A percentile compares a stretch with the other conserved stretches of the same genome.
Evolutionary conservation across 2,329 filamentous ascomycete genomes (phyloP).

Genomic region (Arthrinium phaeospermum): DNA sequence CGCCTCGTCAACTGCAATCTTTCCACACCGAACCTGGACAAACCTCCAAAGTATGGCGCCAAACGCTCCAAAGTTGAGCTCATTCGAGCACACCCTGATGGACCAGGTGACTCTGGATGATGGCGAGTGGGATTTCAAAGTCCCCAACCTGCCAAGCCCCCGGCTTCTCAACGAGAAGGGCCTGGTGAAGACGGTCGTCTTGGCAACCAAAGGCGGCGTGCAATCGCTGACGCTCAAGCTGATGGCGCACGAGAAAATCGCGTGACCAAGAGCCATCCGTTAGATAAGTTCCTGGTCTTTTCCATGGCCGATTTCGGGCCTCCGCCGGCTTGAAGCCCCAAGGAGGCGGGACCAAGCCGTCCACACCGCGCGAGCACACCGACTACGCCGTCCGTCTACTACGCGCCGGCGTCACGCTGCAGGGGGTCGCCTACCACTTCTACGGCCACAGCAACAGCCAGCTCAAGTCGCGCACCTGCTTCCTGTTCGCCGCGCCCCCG

Average conservation of each 20-base stretch:
- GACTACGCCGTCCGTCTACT: conserved; percentile 45
- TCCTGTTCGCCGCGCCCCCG: conserved; percentile 42
- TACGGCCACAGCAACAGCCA: conserved; percentile 51
- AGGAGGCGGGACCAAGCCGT: conserved; percentile 28
- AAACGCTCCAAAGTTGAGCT: not conserved
- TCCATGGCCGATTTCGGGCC: conserved; percentile 43
- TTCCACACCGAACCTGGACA: not conserved
- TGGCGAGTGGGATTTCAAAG: conserved; percentile 34
- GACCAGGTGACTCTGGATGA: conserved; percentile 32
- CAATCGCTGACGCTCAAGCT: conserved; percentile 37
- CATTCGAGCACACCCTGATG: conserved; percentile 31
- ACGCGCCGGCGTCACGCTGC: conserved; percentile 39
- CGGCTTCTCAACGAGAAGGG: conserved; percentile 25
- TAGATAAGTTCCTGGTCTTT: conserved; percentile 41
- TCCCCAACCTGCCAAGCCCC: conserved; percentile 34
- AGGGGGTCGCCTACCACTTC: conserved; percentile 46
- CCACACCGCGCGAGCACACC: conserved; percentile 40
- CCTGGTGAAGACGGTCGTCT: conserved; percentile 38
- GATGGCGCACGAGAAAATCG: conserved; percentile 38
- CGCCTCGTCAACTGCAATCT: not conserved
- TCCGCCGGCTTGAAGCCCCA: conserved; percentile 23
- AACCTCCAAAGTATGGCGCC: not conserved
- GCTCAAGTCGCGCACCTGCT: conserved; percentile 48
- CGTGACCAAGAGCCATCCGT: conserved; percentile 34
- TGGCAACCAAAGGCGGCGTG: conserved; percentile 30